phyloP scores from a whole-genome alignment of 768 basidiomycete species.

The Hebeloma cylindrosporum region DNA sequence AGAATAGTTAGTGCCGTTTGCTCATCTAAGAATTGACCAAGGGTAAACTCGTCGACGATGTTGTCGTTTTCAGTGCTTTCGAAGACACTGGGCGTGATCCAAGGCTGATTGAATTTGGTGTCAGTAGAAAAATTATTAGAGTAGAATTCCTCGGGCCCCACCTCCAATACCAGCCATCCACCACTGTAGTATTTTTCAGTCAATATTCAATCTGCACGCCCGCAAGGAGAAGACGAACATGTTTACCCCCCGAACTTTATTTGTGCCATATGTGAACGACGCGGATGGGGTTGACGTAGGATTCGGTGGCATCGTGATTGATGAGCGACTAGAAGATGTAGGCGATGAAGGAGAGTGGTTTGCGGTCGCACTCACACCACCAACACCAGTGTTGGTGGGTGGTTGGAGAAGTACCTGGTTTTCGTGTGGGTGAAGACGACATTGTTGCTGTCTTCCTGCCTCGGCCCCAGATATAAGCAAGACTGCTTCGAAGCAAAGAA shows the following conservation, averaged over 20 bases:
- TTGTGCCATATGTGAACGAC: conserved; percentile 22
- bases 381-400: conserved; percentile 14
- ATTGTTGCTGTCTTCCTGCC: conserved; percentile 22
- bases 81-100: conserved; percentile 31
- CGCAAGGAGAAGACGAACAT: conserved; percentile 17
- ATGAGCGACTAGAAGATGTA: conserved; percentile 10
- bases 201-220: neutral
- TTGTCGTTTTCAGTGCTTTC: conserved; percentile 25
- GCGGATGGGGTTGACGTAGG: conserved; percentile 13
- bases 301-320: conserved; percentile 4
- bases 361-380: neutral
- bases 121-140: conserved; percentile 5
- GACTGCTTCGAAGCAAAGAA: conserved; percentile 16
- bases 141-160: conserved; percentile 1
- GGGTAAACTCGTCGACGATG: conserved; percentile 27
- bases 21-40: conserved; percentile 41
- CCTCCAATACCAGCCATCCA: conserved; percentile 31
- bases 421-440: conserved; percentile 17
- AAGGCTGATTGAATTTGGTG: conserved; percentile 20
- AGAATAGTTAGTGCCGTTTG: conserved; percentile 30
- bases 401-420: conserved; percentile 17
- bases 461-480: conserved; percentile 13
- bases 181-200: conserved; percentile 19
- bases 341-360: conserved; percentile 2
- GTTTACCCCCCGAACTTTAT: conserved; percentile 30